Base-by-base conservation (phyloP, 345 rosid genomes). In the Populus ilicifolia region DNA sequence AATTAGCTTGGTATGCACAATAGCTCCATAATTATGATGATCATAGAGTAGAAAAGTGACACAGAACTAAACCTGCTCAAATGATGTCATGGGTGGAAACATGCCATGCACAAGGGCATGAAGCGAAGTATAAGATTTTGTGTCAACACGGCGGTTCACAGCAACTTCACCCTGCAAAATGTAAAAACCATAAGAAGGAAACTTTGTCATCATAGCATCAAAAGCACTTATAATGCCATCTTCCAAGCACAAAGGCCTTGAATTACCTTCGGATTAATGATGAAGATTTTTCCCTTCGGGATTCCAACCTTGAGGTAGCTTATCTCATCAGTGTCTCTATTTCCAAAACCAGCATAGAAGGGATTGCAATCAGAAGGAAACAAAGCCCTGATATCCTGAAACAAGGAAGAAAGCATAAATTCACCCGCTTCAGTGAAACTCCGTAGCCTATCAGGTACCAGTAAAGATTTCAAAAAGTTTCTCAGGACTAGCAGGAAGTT, bases 341-440 rank as follows among this genome's bases (percentile, higher is more conserved):
- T 96, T 75, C 99, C 99, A 82, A 96, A 96, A 73, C 99, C 99
- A 81, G 99, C 99, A 80, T 96, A 96, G 88, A 96, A 96, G 2
- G 99, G 99, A 77, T 89, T 92, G 92, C 83, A 84, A 69, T 96
- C 98, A 0, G 88, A 69, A 81, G 99, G 99, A 85, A 93, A 96
- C 86, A 96, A 85, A 1, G 88, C 94, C 74, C 80, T 89, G 85
- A 96, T 96, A 52, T 88, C 97, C 99, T 96, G 93, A 6, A 29
- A 35, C 14, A 29, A 13, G 7, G 36, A 67, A 67, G 39, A 67
- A 67, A 30, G 50, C 50, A 46, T 20, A 61, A 61, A 9, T 20
- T 61, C 65, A 56, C 12, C 25, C 63, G 6, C 21, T 50, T 64
- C 66, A 71, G 14, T 74, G 56, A 33, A 50, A 38, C 23, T 44